A percentile compares a stretch with the other conserved stretches of the same genome.
Conservation (phyloP, 1,139 yeast genomes). For the Suhomyces panamericanus region DNA sequence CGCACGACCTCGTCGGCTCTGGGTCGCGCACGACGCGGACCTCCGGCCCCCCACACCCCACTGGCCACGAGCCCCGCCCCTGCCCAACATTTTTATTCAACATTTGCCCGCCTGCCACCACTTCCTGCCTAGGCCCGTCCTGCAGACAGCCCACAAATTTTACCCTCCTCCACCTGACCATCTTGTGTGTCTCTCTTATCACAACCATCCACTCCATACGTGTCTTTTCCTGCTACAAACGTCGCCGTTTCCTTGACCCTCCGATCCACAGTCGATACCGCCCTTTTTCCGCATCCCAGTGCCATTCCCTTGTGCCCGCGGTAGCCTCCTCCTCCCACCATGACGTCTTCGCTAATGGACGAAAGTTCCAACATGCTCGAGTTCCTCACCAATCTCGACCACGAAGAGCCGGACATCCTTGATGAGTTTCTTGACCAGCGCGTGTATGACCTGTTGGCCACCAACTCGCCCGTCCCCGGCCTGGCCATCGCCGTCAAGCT, state of each 20-base stretch:
- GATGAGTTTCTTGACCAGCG: slow-evolving; percentile 62
- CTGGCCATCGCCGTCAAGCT: slow-evolving; percentile 3
- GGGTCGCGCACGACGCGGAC: not conserved
- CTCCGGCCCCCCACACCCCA: not conserved
- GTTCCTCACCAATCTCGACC: slow-evolving; percentile 16
- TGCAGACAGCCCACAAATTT: slow-evolving; percentile 2
- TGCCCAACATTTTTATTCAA: slow-evolving; percentile 2
- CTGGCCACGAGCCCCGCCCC: not conserved
- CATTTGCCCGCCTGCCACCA: slow-evolving; percentile 1
- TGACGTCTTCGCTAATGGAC: slow-evolving; percentile 19
- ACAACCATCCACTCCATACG: not conserved
- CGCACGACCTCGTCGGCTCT: not conserved
- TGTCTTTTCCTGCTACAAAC: not conserved
- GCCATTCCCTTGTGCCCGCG: not conserved
- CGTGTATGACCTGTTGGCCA: slow-evolving; percentile 45
- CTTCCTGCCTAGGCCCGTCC: not conserved
- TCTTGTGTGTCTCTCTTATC: not conserved
- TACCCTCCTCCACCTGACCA: not conserved
- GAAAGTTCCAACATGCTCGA: slow-evolving; percentile 18
- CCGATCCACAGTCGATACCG: not conserved
- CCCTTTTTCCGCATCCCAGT: not conserved
- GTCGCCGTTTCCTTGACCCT: not conserved
- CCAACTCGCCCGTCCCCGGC: slow-evolving; percentile 25
- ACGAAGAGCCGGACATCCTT: slow-evolving; percentile 44
- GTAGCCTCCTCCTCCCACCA: slow-evolving; percentile 4